These are phyloP conservation scores for Sanghuangporus sanghuang DNA, from an alignment of 1,284 basidiomycete genomes.

Conservation along the genomic window DNA sequence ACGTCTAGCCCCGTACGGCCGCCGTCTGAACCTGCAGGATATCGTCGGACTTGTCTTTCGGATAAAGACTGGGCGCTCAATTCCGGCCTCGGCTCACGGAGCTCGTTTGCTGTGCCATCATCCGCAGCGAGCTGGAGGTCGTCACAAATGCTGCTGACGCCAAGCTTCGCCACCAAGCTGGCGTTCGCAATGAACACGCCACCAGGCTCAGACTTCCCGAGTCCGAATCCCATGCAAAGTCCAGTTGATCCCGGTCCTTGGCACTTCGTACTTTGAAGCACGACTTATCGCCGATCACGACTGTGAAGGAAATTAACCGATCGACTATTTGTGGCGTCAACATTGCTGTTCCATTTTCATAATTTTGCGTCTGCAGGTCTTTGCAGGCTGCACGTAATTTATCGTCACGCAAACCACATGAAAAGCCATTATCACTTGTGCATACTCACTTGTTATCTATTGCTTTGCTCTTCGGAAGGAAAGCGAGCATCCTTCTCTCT, in stretches of 20 bases:
- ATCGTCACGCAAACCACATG: slow-evolving; percentile 27
- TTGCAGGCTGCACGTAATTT: neutral
- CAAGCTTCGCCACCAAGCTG: slow-evolving; percentile 16
- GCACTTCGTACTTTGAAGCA: slow-evolving; percentile 14
- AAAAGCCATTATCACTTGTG: slow-evolving; percentile 20
- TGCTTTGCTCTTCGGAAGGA: neutral
- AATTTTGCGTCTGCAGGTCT: neutral
- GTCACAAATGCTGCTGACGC: slow-evolving; percentile 13
- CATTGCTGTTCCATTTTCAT: neutral
- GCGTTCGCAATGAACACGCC: slow-evolving; percentile 12
- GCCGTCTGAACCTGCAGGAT: slow-evolving; percentile 16
- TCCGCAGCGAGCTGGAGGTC: slow-evolving; percentile 10
- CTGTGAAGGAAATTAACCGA: slow-evolving; percentile 30
- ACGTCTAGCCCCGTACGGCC: slow-evolving; percentile 20
- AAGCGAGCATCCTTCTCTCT: neutral
- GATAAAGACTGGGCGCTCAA: slow-evolving; percentile 5
- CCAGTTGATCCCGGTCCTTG: slow-evolving; percentile 20
- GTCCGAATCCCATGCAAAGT: slow-evolving; percentile 13
- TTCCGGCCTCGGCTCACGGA: neutral
- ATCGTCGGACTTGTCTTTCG: slow-evolving; percentile 1
- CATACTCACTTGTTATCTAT: neutral
- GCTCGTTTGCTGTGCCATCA: neutral
- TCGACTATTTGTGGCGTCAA: slow-evolving; percentile 24
- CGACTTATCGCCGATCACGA: slow-evolving; percentile 18
- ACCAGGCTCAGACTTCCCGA: slow-evolving; percentile 13